Base-by-base conservation (phyloP, 2,329 filamentous ascomycete species). In the Phaeophleospora eucalypticola region DNA sequence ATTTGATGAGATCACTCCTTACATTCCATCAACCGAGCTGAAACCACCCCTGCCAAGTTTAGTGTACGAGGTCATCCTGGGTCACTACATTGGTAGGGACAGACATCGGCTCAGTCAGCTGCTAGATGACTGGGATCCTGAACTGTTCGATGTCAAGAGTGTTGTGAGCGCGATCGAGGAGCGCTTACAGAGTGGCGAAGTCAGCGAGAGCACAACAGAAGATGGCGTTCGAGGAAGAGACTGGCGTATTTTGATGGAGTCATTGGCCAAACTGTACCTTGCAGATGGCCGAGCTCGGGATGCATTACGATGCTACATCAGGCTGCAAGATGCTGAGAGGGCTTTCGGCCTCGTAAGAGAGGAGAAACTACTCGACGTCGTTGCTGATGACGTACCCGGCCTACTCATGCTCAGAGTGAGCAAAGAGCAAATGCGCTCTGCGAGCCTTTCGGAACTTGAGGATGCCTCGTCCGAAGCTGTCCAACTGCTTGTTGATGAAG, bases 341-440 rank as follows among this genome's bases (percentile, higher is more conserved):
- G 87, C 88, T 0, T 91, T 98, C 79, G 74, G 79, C 10, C 71
- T 98, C 48, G 94, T 98, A 59, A 81, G 83, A 50, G 87, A 95
- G 33, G 86, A 88, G 59, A 89, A 95, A 64, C 77, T 98, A n/a
- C 83, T 94, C 0, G 89, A 95, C 59, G 85, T 89, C 1, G 83
- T 97, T 10, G 81, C 82, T 1, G 90, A 96, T 60, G 89, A 98
- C 64, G 90, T 98, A 29, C 84, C 89, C 3, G 84, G 87, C 29
- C 87, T 98, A 58, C 85, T 98, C 45, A 78, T 88, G 53, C 79
- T 98, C 43, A 82, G 90, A n/a, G 86, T 98, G 2, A 82, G 86
- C 0, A 79, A 82, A 51, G 80, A 83, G 42, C 81, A 86, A 56
- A 71, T 86, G 48, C 77, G 79, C 42, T 78, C 77, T 4, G 86